Evolutionary conservation across 176 grass and related monocot species (phyloP).

Genomic region (Lolium rigidum): DNA sequence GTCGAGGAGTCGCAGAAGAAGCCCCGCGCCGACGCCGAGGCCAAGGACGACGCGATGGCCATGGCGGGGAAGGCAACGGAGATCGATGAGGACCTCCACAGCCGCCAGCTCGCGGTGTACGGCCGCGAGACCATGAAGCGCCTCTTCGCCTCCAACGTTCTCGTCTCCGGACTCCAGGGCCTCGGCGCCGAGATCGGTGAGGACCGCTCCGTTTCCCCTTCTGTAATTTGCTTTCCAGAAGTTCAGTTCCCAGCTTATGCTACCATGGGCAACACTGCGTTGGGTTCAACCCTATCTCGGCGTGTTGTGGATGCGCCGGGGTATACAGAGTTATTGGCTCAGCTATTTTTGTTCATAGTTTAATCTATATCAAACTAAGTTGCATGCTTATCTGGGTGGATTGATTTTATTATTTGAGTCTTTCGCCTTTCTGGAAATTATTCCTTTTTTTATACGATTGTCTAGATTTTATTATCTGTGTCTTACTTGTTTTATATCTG

Average conservation of each 20-base stretch:
- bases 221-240: not conserved
- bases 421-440: not conserved
- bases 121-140: conserved; percentile 81
- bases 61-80: conserved; percentile 42
- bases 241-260: conserved; percentile 3
- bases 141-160: conserved; percentile 79
- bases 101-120: conserved; percentile 38
- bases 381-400: not conserved
- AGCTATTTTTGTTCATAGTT: not conserved
- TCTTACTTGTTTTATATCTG: not conserved
- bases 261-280: not conserved
- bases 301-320: not conserved
- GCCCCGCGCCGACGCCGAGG: conserved; percentile 28
- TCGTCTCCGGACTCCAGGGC: conserved; percentile 75
- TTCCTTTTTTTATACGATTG: not conserved
- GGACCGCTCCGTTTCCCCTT: not conserved
- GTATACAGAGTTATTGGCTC: not conserved
- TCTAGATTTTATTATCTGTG: not conserved
- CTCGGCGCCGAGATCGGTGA: conserved; percentile 77
- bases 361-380: not conserved
- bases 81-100: conserved; percentile 41
- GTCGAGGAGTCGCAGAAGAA: conserved; percentile 64
- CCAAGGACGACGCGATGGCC: not conserved
- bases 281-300: no score
- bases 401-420: not conserved